A percentile compares a stretch with the other conserved stretches of the same genome.
Evolutionary conservation across 106 monocot species (phyloP).

Genomic region (Alisma plantagoaquatica): DNA sequence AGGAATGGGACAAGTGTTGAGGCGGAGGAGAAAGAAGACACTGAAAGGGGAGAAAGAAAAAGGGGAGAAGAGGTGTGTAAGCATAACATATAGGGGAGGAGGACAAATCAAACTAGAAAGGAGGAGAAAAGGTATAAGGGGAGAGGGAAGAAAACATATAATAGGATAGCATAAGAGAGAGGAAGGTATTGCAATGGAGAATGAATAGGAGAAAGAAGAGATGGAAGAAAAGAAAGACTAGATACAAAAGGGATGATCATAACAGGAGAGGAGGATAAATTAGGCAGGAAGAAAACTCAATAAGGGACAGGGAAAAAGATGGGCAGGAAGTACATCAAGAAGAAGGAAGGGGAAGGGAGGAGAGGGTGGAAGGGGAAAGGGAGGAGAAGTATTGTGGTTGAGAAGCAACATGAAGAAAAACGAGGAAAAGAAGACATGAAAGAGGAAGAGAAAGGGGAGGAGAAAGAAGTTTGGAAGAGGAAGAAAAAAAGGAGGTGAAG

Average conservation of each 20-base stretch:
- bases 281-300: background rate
- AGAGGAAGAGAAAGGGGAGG: too few species aligned
- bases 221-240: background rate
- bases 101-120: background rate
- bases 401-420: too few species aligned
- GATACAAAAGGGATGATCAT: too few species aligned
- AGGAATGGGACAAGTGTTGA: too few species aligned
- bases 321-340: too few species aligned
- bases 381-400: background rate
- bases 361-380: too few species aligned
- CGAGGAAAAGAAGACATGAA: too few species aligned
- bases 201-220: background rate
- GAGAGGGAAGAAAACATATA: background rate
- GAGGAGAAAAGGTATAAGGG: background rate
- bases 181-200: background rate
- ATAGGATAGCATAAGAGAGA: background rate
- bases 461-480: too few species aligned
- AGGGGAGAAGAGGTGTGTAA: background rate
- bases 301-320: background rate
- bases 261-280: too few species aligned
- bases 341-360: background rate
- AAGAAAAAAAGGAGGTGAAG: too few species aligned
- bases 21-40: too few species aligned
- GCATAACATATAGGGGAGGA: background rate
- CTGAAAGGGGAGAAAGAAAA: background rate